Percentiles rank a stretch among this genome's conserved stretches.
These are phyloP conservation scores for Oryza officinalis DNA, from an alignment of 176 grass and related monocot genomes.

Conservation along the genomic window DNA sequence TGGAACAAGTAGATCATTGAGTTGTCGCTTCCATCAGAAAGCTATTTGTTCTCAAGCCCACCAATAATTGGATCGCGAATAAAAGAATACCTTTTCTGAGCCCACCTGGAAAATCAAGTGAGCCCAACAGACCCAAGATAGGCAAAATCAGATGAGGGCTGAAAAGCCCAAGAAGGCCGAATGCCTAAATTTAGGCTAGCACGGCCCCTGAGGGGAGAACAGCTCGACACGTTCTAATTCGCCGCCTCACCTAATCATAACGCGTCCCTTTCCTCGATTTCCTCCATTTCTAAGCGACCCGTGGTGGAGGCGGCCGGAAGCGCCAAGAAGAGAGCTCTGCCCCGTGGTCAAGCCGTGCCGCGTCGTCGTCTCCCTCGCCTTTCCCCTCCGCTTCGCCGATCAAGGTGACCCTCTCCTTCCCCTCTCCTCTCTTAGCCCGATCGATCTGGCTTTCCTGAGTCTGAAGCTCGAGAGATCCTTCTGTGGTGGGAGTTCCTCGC, in stretches of 20 bases:
- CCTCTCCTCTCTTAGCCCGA: background rate
- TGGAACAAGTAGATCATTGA: too few species aligned
- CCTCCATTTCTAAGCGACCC: background rate
- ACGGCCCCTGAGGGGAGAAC: background rate
- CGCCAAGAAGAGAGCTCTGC: background rate
- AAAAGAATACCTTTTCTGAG: too few species aligned
- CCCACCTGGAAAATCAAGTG: background rate
- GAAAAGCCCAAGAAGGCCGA: background rate
- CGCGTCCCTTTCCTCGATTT: background rate
- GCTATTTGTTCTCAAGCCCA: too few species aligned
- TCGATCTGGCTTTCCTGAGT: background rate
- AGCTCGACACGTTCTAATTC: background rate
- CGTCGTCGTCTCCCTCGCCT: background rate
- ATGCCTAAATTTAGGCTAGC: background rate
- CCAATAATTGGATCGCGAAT: background rate
- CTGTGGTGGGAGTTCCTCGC: background rate
- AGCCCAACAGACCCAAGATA: background rate
- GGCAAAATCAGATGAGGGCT: background rate
- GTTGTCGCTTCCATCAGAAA: too few species aligned
- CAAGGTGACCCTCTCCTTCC: slow-evolving; percentile 25
- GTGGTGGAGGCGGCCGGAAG: background rate
- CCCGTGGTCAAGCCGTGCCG: background rate
- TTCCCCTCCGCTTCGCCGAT: background rate
- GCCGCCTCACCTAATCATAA: background rate
- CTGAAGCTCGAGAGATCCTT: background rate